Percentiles rank a stretch among this genome's conserved stretches.
phyloP scores from a whole-genome alignment of 768 basidiomycete species.

The Tulasnella sp. region DNA sequence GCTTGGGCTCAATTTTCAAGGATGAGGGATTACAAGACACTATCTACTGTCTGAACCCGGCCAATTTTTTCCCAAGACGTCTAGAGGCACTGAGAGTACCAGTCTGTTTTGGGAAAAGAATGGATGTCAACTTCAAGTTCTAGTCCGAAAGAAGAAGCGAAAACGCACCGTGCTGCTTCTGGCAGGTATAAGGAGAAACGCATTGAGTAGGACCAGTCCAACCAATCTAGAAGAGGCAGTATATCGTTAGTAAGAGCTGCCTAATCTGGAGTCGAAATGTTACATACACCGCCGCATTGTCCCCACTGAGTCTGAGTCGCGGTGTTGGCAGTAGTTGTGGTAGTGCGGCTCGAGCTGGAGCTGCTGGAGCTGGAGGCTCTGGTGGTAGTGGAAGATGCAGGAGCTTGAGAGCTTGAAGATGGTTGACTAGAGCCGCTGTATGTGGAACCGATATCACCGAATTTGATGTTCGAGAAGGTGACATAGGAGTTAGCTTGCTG shows the following conservation, averaged over 20 bases:
- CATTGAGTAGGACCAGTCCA: conserved; percentile 10
- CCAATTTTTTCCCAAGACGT: no score
- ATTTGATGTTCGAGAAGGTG: conserved; percentile 17
- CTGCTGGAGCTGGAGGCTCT: conserved; percentile 6
- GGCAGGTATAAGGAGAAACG: conserved; percentile 16
- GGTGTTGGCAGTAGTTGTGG: conserved; percentile 14
- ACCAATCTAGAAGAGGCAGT: background rate
- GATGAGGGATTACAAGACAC: no score
- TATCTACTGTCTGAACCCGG: no score
- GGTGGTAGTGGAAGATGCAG: background rate
- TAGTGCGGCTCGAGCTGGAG: background rate
- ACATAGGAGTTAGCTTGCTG: conserved; percentile 7
- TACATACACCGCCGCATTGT: conserved; percentile 12
- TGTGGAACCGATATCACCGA: conserved; percentile 13
- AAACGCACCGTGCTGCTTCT: no score
- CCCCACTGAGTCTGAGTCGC: conserved; percentile 14
- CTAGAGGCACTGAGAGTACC: no score
- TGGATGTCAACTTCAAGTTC: no score
- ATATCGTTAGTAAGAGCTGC: background rate
- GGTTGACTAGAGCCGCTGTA: background rate
- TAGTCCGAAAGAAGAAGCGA: no score
- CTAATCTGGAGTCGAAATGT: background rate
- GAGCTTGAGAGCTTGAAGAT: background rate
- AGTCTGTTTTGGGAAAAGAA: no score
- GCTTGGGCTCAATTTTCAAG: no score